phyloP scores from a whole-genome alignment of 768 basidiomycete genomes.

The Coprinopsis sp. region DNA sequence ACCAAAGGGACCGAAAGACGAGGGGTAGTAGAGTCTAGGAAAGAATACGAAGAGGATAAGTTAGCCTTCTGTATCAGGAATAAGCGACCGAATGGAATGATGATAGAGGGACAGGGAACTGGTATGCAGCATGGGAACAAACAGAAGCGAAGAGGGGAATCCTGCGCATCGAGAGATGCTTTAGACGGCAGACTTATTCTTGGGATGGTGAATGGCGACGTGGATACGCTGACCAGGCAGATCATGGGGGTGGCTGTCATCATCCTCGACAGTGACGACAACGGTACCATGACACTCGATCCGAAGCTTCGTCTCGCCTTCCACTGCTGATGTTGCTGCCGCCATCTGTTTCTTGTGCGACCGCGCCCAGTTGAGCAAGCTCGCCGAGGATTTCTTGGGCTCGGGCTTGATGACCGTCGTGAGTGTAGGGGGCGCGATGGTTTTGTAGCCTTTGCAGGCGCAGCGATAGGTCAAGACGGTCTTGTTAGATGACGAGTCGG shows the following conservation, averaged over 20 bases:
- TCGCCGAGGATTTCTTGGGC: too few species aligned
- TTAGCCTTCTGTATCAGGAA: too few species aligned
- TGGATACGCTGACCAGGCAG: background rate
- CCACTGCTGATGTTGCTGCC: too few species aligned
- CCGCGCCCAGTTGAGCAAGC: background rate
- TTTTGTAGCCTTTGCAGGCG: background rate
- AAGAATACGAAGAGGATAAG: too few species aligned
- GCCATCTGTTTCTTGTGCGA: background rate
- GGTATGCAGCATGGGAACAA: background rate
- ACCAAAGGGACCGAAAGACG: too few species aligned
- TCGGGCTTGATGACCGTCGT: background rate
- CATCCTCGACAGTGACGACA: background rate
- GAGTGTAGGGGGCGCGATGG: background rate
- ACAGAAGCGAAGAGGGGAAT: background rate
- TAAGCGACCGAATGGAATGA: too few species aligned
- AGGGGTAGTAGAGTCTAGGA: too few species aligned
- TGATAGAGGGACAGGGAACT: too few species aligned
- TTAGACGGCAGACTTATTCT: too few species aligned
- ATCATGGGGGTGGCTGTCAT: background rate
- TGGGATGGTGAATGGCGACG: background rate
- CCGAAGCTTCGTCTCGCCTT: background rate
- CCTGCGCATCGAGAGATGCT: background rate
- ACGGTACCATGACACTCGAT: background rate
- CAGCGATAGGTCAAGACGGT: background rate
- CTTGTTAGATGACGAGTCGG: too few species aligned